Conservation (phyloP, 768 basidiomycete species). For the Boletus patriciae region DNA sequence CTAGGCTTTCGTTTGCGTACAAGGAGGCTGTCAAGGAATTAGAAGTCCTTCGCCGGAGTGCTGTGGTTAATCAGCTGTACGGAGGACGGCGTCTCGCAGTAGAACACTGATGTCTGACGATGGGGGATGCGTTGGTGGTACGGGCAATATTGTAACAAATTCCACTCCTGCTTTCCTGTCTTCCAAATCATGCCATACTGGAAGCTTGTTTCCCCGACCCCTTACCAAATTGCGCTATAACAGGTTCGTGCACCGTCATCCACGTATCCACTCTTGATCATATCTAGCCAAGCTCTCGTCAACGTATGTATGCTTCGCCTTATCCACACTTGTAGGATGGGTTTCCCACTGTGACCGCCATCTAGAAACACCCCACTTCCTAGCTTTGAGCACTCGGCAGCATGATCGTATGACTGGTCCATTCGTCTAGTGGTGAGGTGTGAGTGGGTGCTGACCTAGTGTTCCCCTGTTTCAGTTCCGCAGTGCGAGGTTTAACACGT, state of each 20-base stretch:
- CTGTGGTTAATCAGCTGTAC: conserved; percentile 76
- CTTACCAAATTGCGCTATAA: too few relatives aligned
- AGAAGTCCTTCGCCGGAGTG: conserved; percentile 70
- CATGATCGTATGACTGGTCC: not conserved
- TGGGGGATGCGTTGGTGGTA: not conserved
- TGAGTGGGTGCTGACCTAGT: not conserved
- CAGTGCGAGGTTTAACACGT: not conserved
- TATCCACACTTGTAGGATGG: not conserved
- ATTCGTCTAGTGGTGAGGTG: not conserved
- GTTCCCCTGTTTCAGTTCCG: not conserved
- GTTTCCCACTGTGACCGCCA: not conserved
- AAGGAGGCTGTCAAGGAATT: conserved; percentile 56
- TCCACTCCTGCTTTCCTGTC: not conserved
- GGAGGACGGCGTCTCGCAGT: conserved; percentile 77
- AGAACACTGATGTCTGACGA: conserved; percentile 45
- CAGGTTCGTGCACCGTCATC: not conserved
- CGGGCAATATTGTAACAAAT: not conserved
- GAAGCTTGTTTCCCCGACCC: not conserved
- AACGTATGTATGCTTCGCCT: too few relatives aligned
- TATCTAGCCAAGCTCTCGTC: not conserved
- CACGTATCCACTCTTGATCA: not conserved
- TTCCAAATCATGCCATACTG: not conserved
- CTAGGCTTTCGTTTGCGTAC: conserved; percentile 60
- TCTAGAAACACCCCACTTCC: not conserved
- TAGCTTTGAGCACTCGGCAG: not conserved